Conservation (phyloP, 345 rosid genomes). For the Capsella bursapastoris region DNA sequence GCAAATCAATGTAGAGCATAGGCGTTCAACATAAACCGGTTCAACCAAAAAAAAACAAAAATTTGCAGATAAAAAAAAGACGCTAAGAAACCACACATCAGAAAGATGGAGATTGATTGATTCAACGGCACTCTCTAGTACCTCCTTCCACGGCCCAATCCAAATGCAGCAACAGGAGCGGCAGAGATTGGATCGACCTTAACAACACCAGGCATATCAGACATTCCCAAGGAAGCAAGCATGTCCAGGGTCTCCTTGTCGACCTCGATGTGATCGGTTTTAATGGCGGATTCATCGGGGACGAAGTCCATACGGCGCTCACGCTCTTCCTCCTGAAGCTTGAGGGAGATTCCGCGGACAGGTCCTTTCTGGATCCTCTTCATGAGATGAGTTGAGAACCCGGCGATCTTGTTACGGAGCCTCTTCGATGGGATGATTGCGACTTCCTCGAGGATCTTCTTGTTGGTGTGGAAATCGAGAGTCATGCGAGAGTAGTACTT, state of each 20-base stretch:
- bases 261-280: constrained; percentile 59
- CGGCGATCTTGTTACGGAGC: constrained; percentile 79
- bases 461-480: constrained; percentile 71
- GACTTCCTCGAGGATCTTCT: constrained; percentile 68
- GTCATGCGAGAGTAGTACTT: constrained; percentile 75
- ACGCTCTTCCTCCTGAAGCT: constrained; percentile 79
- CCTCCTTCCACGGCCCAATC: constrained; percentile 51
- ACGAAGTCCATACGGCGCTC: constrained; percentile 83
- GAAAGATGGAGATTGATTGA: background rate
- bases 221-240: constrained; percentile 71
- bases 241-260: constrained; percentile 74
- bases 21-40: constrained; percentile 10
- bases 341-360: constrained; percentile 72
- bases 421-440: constrained; percentile 74
- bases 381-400: constrained; percentile 75
- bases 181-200: constrained; percentile 51
- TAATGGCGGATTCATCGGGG: constrained; percentile 72
- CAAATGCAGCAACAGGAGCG: constrained; percentile 22
- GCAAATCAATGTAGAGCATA: background rate
- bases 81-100: background rate
- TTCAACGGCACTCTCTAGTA: constrained; percentile 28
- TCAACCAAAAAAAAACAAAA: constrained; percentile 24
- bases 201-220: constrained; percentile 50
- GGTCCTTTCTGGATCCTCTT: constrained; percentile 76
- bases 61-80: constrained; percentile 1